Evolutionary conservation across 371 early-diverging fungal species (phyloP), one percentile per base, ranked within the genome.

Genomic region (Amoeboaphelidium protococcarum): DNA sequence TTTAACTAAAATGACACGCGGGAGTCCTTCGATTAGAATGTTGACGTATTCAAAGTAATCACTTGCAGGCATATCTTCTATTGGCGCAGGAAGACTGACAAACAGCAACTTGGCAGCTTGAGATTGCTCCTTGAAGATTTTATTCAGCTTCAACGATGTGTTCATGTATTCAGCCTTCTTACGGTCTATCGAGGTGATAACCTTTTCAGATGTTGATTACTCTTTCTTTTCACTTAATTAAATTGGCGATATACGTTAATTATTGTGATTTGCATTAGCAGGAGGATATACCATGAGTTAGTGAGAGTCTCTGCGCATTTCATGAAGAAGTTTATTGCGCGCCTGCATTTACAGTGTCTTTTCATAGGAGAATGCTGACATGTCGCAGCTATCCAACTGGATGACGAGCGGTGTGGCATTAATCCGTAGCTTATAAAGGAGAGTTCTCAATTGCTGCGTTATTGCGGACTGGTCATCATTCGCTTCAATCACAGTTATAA

Each of bases 31-130:
- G 10, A 47, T 24, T 21, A 61, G 26, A 1, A 46, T 48, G 12
- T 56, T 47, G 13, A 61, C 23, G 48, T 58, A 61, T 51, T 58
- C 61, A 26, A 61, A 13, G 42, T 58, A 58, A 26, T 52, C 51
- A 3, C 22, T 13, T 26, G 50, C 22, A 1, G 43, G 2, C 26
- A 44, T 42, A 6, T 51, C 4, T 3, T n/a, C 6, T 2, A 21
- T 27, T 0, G 60, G 60, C 2, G 44, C 45, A n/a, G 60, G 60
- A 2, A 57, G 41, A 42, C 57, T 60, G 42, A 55, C 52, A 16
- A 60, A 40, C 2, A 60, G 42, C 1, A 57, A 49, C 12, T 41
- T 4, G 13, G 51, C 23, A 13, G 57, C 45, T 41, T 19, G 16
- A 25, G 55, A 53, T 21, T 44, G 49, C 41, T 46, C 10, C 25